Evolutionary conservation across 1,284 basidiomycete genomes (phyloP).

Genomic region (Leccinum pallidistipes): DNA sequence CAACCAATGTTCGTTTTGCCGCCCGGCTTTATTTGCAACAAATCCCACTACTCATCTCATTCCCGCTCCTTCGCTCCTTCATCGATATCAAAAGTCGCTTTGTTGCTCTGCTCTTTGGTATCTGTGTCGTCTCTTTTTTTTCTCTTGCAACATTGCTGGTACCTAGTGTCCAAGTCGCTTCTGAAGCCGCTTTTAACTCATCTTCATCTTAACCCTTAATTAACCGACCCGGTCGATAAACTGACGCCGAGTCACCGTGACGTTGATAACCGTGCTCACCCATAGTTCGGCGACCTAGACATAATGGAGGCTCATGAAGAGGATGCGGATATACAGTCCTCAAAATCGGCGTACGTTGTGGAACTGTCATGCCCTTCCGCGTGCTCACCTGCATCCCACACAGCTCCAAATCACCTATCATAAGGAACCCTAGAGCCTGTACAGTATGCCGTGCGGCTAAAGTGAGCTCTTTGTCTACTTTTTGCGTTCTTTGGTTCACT

Average conservation of each 20-base stretch:
- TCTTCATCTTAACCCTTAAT: conserved; percentile 38
- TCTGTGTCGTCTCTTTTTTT: conserved; percentile 8
- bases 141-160: conserved; percentile 1
- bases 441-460: conserved; percentile 82
- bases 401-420: conserved; percentile 55
- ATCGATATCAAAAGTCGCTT: conserved; percentile 31
- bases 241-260: conserved; percentile 42
- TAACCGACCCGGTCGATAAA: conserved; percentile 43
- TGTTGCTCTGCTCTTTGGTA: conserved; percentile 10
- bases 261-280: conserved; percentile 37
- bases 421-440: conserved; percentile 74
- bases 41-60: conserved; percentile 38
- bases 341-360: conserved; percentile 30
- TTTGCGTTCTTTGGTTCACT: conserved; percentile 19
- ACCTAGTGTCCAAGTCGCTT: conserved; percentile 3
- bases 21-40: conserved; percentile 42
- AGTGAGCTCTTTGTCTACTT: conserved; percentile 41
- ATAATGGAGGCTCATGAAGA: conserved; percentile 35
- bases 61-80: conserved; percentile 32
- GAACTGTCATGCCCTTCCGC: conserved; percentile 9
- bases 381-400: conserved; percentile 7
- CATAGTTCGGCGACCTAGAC: conserved; percentile 13
- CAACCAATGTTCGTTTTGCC: conserved; percentile 39
- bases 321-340: conserved; percentile 31
- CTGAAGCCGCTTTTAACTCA: conserved; percentile 14